A percentile compares a stretch with the other conserved stretches of the same genome.
Conservation (phyloP, 805 yeast species). For the Kuraishia capsulata region DNA sequence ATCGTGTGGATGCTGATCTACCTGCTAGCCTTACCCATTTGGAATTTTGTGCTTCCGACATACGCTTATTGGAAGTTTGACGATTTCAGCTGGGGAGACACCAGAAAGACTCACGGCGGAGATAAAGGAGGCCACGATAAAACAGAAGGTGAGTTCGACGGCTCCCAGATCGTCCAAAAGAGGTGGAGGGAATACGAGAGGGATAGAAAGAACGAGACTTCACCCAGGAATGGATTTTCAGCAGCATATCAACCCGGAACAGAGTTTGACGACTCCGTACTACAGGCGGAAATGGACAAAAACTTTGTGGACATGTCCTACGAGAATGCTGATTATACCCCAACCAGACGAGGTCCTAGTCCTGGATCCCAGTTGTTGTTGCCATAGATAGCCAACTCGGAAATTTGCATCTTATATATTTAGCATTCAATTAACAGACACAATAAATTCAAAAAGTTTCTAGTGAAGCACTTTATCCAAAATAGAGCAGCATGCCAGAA, state of each 20-base stretch:
- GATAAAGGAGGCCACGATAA: slow-evolving; percentile 62
- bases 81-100: slow-evolving; percentile 95
- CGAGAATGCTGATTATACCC: background rate
- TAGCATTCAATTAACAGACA: too few relatives aligned
- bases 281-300: background rate
- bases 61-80: slow-evolving; percentile 94
- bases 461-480: too few relatives aligned
- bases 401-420: too few relatives aligned
- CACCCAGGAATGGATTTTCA: background rate
- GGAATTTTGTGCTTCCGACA: slow-evolving; percentile 84
- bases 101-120: slow-evolving; percentile 69
- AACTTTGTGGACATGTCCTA: background rate
- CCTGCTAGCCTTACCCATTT: slow-evolving; percentile 75
- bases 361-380: too few relatives aligned
- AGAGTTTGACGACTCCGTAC: background rate
- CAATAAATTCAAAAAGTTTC: too few relatives aligned
- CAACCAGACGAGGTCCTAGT: background rate
- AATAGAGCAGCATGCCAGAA: background rate
- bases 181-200: slow-evolving; percentile 92
- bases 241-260: background rate
- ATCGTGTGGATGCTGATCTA: slow-evolving; percentile 74
- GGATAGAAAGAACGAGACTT: slow-evolving; percentile 27
- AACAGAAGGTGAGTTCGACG: slow-evolving; percentile 78
- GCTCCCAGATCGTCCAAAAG: slow-evolving; percentile 83
- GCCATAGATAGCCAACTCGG: too few relatives aligned